Base-by-base conservation (phyloP, 768 basidiomycete genomes). In the Russula emetica region DNA sequence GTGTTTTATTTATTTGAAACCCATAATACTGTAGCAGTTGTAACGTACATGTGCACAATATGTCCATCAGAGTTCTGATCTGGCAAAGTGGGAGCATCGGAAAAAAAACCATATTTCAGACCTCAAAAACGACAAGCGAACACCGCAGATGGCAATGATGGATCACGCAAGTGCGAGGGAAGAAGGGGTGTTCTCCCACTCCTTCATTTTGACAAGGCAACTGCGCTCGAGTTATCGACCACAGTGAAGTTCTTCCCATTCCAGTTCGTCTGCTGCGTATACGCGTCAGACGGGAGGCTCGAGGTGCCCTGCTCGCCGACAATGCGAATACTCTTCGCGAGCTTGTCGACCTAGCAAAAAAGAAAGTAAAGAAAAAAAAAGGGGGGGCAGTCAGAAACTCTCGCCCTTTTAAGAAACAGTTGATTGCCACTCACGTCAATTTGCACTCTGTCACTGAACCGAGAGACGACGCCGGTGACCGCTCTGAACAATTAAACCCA, bases 231-330 rank as follows among this genome's bases (percentile, higher is more conserved):
- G 53, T 88, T 89, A 6, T 70, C 71, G 50, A 90, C 77, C n/a
- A 83, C n/a, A 1, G 84, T 86, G 63, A 82, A 88, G 52, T 68
- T 71, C 0, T 73, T 71, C 8, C 69, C 79, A 1, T 74, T 75
- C 45, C 72, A 70, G 3, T 76, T 79, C 32, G 60, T 71, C 69
- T 79, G 77, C 16, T 73, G 73, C 3, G 85, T 80, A 1, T 74
- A 70, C 0, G 78, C 79, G 22, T 71, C 72, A 20, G 79, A 49
- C 0, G 84, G 80, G 11, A 90, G 74, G 1, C 68, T 74, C 0
- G 78, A 71, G 0, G 83, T 80, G 1, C 87, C 87, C 2, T 86
- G 72, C 18, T 72, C 74, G 1, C 87, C 86, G 1, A 83, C 86
- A 28, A 76, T 69, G 26, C 76, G 74, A 6, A 86, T 76, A n/a